Evolutionary conservation across 495 filamentous ascomycete species (phyloP).

Genomic region (Lichina pygmaea): DNA sequence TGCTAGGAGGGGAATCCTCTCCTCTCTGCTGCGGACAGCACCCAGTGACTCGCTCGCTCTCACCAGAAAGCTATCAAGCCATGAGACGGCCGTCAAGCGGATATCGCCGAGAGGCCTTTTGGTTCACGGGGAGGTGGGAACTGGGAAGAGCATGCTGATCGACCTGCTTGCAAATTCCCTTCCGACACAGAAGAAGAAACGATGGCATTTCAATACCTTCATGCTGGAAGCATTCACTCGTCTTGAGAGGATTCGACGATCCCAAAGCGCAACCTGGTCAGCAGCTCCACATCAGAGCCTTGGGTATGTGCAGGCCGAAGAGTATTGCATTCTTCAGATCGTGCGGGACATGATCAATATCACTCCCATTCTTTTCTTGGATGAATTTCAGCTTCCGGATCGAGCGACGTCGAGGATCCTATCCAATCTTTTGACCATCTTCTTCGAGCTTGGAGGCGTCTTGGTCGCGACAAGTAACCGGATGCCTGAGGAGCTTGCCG

Average conservation of each 20-base stretch:
- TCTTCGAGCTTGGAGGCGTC: conserved; percentile 7
- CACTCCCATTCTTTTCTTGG: conserved; percentile 42
- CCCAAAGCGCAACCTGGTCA: no score
- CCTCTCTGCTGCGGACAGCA: no score
- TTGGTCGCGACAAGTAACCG: conserved; percentile 46
- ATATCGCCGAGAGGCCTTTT: no score
- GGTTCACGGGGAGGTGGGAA: no score
- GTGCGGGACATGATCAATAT: conserved; percentile 38
- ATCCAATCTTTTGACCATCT: conserved; percentile 39
- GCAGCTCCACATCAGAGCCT: no score
- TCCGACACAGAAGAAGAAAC: conserved; percentile 33
- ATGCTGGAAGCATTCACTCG: conserved; percentile 40
- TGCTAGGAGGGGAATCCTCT: no score
- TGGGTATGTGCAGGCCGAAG: no score
- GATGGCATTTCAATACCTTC: conserved; percentile 55
- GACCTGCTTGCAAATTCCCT: conserved; percentile 42
- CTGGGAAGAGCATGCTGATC: conserved; percentile 22
- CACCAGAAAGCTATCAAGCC: no score
- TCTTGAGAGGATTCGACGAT: conserved; percentile 16
- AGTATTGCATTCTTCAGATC: conserved; percentile 23
- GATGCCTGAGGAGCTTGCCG: conserved; percentile 27
- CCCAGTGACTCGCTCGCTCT: no score
- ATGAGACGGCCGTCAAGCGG: no score
- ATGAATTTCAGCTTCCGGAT: conserved; percentile 52
- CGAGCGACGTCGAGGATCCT: conserved; percentile 39